Base-by-base conservation (phyloP, 441 rosid species). In the Daphne laureola region DNA sequence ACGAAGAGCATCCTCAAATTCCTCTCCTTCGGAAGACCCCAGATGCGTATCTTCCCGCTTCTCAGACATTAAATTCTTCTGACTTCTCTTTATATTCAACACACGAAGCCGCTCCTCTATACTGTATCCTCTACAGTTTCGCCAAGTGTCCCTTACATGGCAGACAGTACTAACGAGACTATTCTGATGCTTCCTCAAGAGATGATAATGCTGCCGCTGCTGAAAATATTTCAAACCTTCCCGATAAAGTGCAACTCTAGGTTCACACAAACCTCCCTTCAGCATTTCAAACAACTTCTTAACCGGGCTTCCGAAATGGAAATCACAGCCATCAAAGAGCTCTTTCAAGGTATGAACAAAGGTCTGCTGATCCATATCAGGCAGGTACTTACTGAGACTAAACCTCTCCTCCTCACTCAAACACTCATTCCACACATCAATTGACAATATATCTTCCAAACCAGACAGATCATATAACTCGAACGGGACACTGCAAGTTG, bases 221-320 rank as follows among this genome's bases (percentile, higher is more conserved):
- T 70, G 73, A 71, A 90, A 84, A 69, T 82, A 78, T 64, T 51
- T 59, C 78, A 80, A 71, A 8, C 96, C 97, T 63, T 94, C 90
- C 14, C 88, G 72, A 69, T 87, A 94, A 67, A 94, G 96, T 0
- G 87, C 82, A 67, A 81, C 96, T 57, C 99, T 84, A 0, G 99
- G 99, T 51, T 94, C 99, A 64, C 96, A 94, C 59, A 90, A 67
- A 8, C 99, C 99, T 55, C 95, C 98, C 59, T 81, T 90, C 67
- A 94, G 58, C 99, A 87, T 86, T 53, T 82, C 81, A 78, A 90
- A 86, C 71, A 94, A 64, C 70, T 69, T 81, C 72, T 76, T 78
- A 43, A 90, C 43, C 4, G 98, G 99, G 67, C 90, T 87, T 14
- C 92, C 92, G 68, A 94, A 94, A 68, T 94, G 97, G 55, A 94